Evolutionary conservation across 2,329 filamentous ascomycete species (phyloP).

Genomic region (Colletotrichum sojae): DNA sequence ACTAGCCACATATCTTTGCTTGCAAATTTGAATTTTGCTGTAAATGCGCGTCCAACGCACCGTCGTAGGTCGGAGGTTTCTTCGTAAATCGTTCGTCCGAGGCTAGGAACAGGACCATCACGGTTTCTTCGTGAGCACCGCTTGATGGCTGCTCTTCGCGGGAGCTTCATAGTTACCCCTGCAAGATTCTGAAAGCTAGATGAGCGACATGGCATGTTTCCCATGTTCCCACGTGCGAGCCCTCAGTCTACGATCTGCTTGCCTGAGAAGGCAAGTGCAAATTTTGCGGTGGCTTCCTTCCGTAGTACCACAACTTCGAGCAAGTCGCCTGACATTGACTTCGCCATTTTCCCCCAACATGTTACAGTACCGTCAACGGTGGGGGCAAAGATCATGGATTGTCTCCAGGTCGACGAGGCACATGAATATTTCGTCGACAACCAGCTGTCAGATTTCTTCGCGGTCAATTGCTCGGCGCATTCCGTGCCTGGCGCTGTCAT

Average conservation of each 20-base stretch:
- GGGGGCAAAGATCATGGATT: neutral
- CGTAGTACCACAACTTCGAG: neutral
- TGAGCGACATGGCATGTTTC: neutral
- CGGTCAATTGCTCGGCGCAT: conserved; percentile 37
- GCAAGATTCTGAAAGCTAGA: neutral
- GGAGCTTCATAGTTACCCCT: neutral
- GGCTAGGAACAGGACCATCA: no score
- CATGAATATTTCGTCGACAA: conserved; percentile 2
- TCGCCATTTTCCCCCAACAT: no score
- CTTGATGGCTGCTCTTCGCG: neutral
- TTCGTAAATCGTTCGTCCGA: no score
- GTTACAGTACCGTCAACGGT: no score
- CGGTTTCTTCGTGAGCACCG: no score
- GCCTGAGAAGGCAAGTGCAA: conserved; percentile 15
- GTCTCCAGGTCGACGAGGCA: conserved; percentile 4
- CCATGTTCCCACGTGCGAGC: neutral
- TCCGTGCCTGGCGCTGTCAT: conserved; percentile 28
- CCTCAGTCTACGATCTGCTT: conserved; percentile 3
- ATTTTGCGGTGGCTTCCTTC: conserved; percentile 1
- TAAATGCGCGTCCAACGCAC: no score
- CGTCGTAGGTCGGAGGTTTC: no score
- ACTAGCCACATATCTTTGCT: conserved; percentile 71
- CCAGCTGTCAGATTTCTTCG: neutral
- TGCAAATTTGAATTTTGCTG: neutral
- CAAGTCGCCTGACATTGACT: neutral